Evolutionary conservation across 192 early-diverging fungal genomes (phyloP).

Genomic region (Cetraspora pellucida): DNA sequence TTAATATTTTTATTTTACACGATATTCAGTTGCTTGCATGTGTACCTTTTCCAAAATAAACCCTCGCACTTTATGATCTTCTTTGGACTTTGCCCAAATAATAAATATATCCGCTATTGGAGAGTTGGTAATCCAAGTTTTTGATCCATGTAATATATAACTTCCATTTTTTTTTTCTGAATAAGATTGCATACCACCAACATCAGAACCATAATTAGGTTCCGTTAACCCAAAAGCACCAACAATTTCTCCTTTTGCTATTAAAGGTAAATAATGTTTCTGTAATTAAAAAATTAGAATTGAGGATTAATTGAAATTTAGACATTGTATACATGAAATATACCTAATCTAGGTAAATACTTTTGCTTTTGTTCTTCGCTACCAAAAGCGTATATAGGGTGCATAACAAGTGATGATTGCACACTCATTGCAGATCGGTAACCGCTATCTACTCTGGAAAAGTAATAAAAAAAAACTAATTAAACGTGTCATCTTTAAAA

Average conservation of each 20-base stretch:
- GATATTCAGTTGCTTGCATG: not conserved
- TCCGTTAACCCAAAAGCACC: conserved; percentile 97
- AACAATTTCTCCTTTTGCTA: conserved; percentile 84
- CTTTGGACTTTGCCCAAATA: conserved; percentile 89
- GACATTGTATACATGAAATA: conserved; percentile 28
- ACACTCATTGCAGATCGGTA: conserved; percentile 98
- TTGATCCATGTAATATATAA: conserved; percentile 86
- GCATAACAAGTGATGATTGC: conserved; percentile 98
- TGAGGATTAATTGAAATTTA: not conserved
- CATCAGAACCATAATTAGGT: conserved; percentile 97
- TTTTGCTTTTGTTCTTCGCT: conserved; percentile 86
- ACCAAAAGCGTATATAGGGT: conserved; percentile 96
- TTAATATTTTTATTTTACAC: conserved; percentile 17
- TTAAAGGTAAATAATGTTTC: not conserved
- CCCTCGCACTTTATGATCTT: conserved; percentile 83
- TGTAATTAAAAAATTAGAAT: not conserved
- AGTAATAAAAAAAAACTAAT: conserved; percentile 10
- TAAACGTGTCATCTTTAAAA: not conserved
- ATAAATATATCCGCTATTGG: conserved; percentile 97
- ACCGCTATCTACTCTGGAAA: conserved; percentile 82
- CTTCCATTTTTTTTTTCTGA: conserved; percentile 73
- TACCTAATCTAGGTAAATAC: conserved; percentile 84
- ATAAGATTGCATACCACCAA: conserved; percentile 88
- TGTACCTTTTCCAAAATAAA: conserved; percentile 89
- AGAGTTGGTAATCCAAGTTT: conserved; percentile 99